Conservation (phyloP, 441 rosid genomes). For the Daphne laureola region DNA sequence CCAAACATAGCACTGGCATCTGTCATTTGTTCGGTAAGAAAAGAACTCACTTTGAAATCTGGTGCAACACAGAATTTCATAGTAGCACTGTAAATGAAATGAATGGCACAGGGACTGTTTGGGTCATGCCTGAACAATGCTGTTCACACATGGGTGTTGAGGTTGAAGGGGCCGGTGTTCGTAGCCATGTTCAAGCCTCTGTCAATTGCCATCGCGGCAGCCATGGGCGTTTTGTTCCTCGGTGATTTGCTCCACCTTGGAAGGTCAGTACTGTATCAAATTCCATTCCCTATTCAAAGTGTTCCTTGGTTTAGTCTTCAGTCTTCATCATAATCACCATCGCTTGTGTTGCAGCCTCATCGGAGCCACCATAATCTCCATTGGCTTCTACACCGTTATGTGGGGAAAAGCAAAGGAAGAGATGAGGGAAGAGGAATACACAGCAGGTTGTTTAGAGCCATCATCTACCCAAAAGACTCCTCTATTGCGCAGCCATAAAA, state of each 20-base stretch:
- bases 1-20: constrained; percentile 41
- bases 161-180: constrained; percentile 58
- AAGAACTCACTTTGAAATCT: not conserved
- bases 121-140: constrained; percentile 47
- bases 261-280: constrained; percentile 45
- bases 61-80: too few species aligned
- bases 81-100: too few species aligned
- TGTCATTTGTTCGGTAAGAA: constrained; percentile 51
- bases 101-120: constrained; percentile 44
- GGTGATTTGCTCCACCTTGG: constrained; percentile 65
- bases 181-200: constrained; percentile 65
- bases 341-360: not conserved
- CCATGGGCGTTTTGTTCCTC: constrained; percentile 57
- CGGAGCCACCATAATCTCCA: not conserved
- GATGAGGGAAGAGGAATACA: constrained; percentile 26
- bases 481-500: constrained; percentile 44
- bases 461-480: constrained; percentile 37
- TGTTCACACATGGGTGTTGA: constrained; percentile 56
- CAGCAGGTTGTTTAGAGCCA: constrained; percentile 12
- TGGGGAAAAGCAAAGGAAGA: constrained; percentile 16
- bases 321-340: not conserved
- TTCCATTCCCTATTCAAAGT: not conserved
- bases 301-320: not conserved
- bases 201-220: constrained; percentile 58
- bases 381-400: constrained; percentile 1